Percentiles rank a stretch among this genome's conserved stretches.
Conservation (phyloP, 2,329 filamentous ascomycete species). For the Aspergillus sojae region DNA sequence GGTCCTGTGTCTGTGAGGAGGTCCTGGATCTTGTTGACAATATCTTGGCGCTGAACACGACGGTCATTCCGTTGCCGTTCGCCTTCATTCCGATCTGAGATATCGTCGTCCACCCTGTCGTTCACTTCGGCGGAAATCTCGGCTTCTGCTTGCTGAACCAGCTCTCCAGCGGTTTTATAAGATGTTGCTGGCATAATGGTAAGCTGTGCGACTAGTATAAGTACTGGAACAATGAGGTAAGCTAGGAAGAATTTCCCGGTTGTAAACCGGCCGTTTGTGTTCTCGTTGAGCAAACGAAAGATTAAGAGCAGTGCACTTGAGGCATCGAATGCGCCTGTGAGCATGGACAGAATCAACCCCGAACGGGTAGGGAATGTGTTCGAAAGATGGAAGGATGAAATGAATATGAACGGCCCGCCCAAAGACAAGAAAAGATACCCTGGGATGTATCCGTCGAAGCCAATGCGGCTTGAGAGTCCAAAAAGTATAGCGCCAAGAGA, state of each 20-base stretch:
- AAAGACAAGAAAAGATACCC: conserved; percentile 77
- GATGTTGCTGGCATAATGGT: conserved; percentile 73
- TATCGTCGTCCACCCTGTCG: conserved; percentile 59
- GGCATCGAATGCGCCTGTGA: conserved; percentile 82
- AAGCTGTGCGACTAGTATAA: conserved; percentile 69
- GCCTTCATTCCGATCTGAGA: conserved; percentile 51
- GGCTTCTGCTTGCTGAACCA: conserved; percentile 71
- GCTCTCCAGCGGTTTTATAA: conserved; percentile 83
- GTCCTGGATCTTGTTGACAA: conserved; percentile 71
- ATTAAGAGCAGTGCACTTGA: conserved; percentile 77
- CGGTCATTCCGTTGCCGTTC: conserved; percentile 56
- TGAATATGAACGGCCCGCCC: conserved; percentile 79
- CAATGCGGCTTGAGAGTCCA: conserved; percentile 64
- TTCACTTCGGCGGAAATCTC: conserved; percentile 55
- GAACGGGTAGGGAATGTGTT: conserved; percentile 79
- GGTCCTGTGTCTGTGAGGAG: conserved; percentile 60
- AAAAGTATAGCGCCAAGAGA: conserved; percentile 71
- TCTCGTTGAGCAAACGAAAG: conserved; percentile 71
- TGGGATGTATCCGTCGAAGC: conserved; percentile 73
- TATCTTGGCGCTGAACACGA: conserved; percentile 61
- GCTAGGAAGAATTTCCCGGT: conserved; percentile 70
- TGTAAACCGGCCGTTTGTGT: conserved; percentile 59
- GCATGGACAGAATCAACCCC: conserved; percentile 75
- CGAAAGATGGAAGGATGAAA: conserved; percentile 80
- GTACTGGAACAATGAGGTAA: conserved; percentile 70